Base-by-base conservation (phyloP, 2,329 filamentous ascomycete species). In the Chrysoporthe deuterocubensis region DNA sequence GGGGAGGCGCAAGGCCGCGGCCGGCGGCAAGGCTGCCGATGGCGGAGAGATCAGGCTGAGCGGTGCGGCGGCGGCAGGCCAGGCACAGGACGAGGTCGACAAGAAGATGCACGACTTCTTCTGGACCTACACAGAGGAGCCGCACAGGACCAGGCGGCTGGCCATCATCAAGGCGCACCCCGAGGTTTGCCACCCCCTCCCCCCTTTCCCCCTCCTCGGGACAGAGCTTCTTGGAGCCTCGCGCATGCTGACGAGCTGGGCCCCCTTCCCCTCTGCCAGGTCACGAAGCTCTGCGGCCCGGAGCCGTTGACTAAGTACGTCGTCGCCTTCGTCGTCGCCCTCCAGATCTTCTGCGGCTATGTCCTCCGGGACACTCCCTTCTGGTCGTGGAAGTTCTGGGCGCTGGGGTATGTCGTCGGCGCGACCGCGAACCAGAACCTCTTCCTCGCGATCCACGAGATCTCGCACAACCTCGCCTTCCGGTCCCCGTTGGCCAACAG, bases 41-140 rank as follows among this genome's bases (percentile, higher is more conserved):
- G 62, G 32, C 18, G 62, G 37, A 34, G 63, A 65, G 16, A 65
- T 62, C 14, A 68, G 44, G 43, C 56, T 59, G 52, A 68, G 67
- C 18, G 66, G 66, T 64, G 66, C 64, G 52, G 66, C 63, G 59
- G 64, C 69, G 34, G 67, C 75, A 61, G 76, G 81, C 67, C 76
- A 79, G 64, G 79, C 85, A 64, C 75, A 77, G 43, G 71, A 80
- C 65, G 80, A 82, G 73, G 71, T 75, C n/a, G 78, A 78, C 63
- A 78, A 83, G 71, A 68, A 66, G 42, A 54, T 66, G 26, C 75
- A 89, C 71, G 86, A 90, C 78, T 98, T 98, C 85, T 97, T 97
- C 83, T 98, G 96, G 96, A 97, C 96, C 52, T 98, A 99, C 78
- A 97, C 96, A 11, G 96, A 99, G 79, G 96, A 99, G 81, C 96